Conservation (phyloP, 1,284 basidiomycete species). For the Rhodotorula glutinis region DNA sequence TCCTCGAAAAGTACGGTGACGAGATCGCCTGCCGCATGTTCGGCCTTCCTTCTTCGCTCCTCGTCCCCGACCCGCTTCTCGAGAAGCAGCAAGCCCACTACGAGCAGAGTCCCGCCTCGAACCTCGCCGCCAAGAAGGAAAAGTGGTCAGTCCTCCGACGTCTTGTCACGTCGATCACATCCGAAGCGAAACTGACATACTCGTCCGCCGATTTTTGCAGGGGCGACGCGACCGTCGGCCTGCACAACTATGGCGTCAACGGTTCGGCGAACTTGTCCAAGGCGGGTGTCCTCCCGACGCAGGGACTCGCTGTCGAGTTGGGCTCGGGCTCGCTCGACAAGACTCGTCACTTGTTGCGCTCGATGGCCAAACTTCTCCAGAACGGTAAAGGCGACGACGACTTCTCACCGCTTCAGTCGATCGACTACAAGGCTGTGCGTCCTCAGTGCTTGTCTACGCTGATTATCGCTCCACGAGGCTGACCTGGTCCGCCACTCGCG, state of each 20-base stretch:
- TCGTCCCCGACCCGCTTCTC: background rate
- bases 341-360: constrained; percentile 79
- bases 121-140: constrained; percentile 13
- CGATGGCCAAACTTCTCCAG: constrained; percentile 57
- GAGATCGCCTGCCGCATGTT: constrained; percentile 50
- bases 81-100: background rate
- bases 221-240: constrained; percentile 34
- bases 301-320: constrained; percentile 41
- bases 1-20: constrained; percentile 52
- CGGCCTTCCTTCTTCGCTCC: constrained; percentile 19
- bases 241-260: constrained; percentile 42
- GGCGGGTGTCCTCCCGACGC: background rate
- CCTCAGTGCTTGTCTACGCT: too few species aligned
- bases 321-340: constrained; percentile 68
- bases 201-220: too few species aligned
- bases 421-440: constrained; percentile 33
- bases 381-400: background rate
- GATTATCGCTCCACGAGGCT: background rate
- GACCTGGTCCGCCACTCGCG: background rate
- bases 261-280: constrained; percentile 14
- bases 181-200: too few species aligned
- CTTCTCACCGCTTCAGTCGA: constrained; percentile 49
- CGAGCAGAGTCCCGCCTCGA: constrained; percentile 3
- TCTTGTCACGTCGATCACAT: too few species aligned
- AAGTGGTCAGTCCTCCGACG: constrained; percentile 21